phyloP scores from a whole-genome alignment of 768 basidiomycete genomes.

The Boletus bicolor region DNA sequence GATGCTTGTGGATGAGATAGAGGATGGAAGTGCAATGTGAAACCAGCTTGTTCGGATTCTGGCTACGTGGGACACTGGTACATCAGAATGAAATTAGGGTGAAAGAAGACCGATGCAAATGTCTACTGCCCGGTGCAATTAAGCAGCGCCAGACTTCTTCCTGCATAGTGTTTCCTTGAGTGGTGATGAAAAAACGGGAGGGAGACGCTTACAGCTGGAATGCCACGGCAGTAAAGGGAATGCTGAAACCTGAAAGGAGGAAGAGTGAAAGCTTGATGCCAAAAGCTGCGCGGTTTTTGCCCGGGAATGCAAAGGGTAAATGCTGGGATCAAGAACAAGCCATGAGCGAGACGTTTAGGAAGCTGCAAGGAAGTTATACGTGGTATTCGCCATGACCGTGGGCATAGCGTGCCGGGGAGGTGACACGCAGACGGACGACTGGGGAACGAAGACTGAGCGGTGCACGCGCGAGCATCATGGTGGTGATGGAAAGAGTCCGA shows the following conservation, averaged over 20 bases:
- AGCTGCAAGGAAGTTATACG: constrained; percentile 32
- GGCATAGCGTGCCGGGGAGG: constrained; percentile 39
- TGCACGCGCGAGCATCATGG: constrained; percentile 43
- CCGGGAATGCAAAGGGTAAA: constrained; percentile 54
- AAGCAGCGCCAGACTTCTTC: constrained; percentile 35
- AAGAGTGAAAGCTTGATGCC: constrained; percentile 31
- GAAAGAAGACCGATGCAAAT: neutral
- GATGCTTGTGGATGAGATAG: constrained; percentile 27
- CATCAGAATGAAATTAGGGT: neutral
- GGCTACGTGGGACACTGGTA: constrained; percentile 4
- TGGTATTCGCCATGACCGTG: constrained; percentile 53
- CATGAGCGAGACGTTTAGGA: neutral
- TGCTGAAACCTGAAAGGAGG: constrained; percentile 56
- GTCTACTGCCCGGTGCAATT: constrained; percentile 18
- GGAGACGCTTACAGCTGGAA: constrained; percentile 59
- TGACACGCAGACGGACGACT: constrained; percentile 26
- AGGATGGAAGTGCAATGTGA: constrained; percentile 18
- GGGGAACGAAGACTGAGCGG: constrained; percentile 42
- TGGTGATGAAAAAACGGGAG: neutral
- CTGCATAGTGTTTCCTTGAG: constrained; percentile 30
- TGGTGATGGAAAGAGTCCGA: constrained; percentile 17
- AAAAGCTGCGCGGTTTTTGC: constrained; percentile 48
- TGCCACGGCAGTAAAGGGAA: constrained; percentile 61
- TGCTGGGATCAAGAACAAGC: constrained; percentile 36
- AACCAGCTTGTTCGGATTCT: neutral